Evolutionary conservation across 2,329 filamentous ascomycete genomes (phyloP), one percentile per base, ranked within the genome.

Genomic region (Huntiella abstrusa): DNA sequence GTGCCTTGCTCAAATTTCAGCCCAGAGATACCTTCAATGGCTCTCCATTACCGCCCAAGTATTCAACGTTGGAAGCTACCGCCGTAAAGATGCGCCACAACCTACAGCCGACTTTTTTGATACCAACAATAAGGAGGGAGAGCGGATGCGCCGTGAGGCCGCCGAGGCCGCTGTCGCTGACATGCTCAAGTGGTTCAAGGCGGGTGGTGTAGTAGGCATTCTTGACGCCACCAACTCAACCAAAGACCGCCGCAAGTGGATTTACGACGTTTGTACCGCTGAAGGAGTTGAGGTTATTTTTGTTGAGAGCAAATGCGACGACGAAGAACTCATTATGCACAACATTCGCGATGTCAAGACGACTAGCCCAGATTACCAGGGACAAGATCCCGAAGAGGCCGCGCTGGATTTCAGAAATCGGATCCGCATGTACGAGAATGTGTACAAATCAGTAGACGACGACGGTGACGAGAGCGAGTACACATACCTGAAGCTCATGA

Each of bases 331-430:
- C 53, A 94, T 98, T 65, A 94, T 95, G 86, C 83, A 79, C 68
- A 98, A 98, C 62, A 95, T 98, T 54, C 77, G 87, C 53, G 87
- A 95, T 59, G 91, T 98, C 57, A 98, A 98, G 70, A 88, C 86
- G 2, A 93, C 85, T 19, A 93, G 84, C 48, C 91, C 91, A 1
- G 91, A 98, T 63, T 98, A 98, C 60, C 69, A 77, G 49, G 91
- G 87, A 47, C 86, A 94, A 61, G 91, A 98, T 58, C 91, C 91
- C 1, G 91, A 98, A 60, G 69, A 75, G 50, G 91, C 91, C 3
- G 91, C 87, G 8, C 72, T 77, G 48, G 91, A 98, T 61, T 98
- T 98, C 65, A 79, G 85, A 52, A 81, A 92, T 57, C 80, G 91
- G 52, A 98, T 98, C 58, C 77, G 81, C 57, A 94, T 95, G 63